Evolutionary conservation across 148 eudicot genomes (phyloP), one percentile per base, ranked within the genome.

Genomic region (Bassia scoparia): DNA sequence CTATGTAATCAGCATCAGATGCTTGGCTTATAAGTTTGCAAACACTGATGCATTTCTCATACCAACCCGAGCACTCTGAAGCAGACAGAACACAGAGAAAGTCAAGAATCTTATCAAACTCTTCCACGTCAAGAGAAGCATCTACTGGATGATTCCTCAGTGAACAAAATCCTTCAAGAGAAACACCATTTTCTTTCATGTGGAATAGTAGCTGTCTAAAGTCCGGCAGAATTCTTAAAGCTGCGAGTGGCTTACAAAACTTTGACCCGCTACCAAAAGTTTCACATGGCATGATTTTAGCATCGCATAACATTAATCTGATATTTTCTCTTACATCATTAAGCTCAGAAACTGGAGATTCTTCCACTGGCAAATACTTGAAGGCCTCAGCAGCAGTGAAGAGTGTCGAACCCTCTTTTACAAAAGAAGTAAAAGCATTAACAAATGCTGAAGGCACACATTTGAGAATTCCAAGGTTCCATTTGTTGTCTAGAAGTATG

Each of bases 11-110:
- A 58, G 66, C 63, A 43, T 81, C 86, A 0, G 83, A 77, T 81
- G n/a, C 85, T 85, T 72, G 74, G 56, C 14, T 75, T 11, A 49
- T 62, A n/a, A 86, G 66, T 62, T 86, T 81, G 61, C 84, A 84
- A 74, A 83, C 73, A 49, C 62, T 55, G 43, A 88, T 84, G 72
- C 87, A 86, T 61, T 75, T 77, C 7, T 77, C 69, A 60, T 86
- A 86, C 91, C 91, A 88, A 37, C 67, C 83, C 20, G 41, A 56
- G 26, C 67, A 83, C 44, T 71, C 18, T 29, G 66, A 41, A 10
- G 82, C 81, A 68, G 61, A 46, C 29, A 44, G 4, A 15, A 88
- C 83, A 15, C 74, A 79, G 72, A 88, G 69, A 72, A 86, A 88
- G 13, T 77, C 33, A 46, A 86, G 73, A 27, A 77, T 43, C 4